These are phyloP conservation scores for Penicillium sp. DNA, from an alignment of 2,329 filamentous ascomycete species.

Conservation along the genomic window DNA sequence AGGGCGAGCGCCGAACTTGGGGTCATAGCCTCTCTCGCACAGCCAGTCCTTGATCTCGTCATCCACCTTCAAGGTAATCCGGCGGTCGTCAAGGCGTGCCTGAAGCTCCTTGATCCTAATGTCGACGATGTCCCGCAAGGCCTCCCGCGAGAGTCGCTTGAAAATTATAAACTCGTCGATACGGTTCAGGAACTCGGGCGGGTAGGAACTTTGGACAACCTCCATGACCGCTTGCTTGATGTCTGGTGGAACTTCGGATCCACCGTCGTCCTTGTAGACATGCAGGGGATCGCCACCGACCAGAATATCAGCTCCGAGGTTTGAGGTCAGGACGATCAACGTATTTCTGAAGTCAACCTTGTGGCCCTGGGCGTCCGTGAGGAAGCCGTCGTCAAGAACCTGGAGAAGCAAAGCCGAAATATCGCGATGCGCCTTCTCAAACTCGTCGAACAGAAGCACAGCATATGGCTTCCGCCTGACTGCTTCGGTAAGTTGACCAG, in stretches of 20 bases:
- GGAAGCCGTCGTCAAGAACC: conserved; percentile 91
- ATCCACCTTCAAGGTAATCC: conserved; percentile 70
- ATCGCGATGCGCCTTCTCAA: conserved; percentile 94
- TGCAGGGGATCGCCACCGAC: conserved; percentile 67
- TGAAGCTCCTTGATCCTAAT: conserved; percentile 85
- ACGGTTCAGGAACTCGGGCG: conserved; percentile 93
- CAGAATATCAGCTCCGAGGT: conserved; percentile 87
- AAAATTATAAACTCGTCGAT: conserved; percentile 98
- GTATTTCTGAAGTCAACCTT: conserved; percentile 97
- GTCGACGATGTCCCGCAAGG: conserved; percentile 87
- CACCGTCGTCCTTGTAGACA: conserved; percentile 57
- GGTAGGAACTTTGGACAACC: conserved; percentile 67
- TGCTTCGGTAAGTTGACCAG: conserved; percentile 91
- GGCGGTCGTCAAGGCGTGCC: conserved; percentile 72
- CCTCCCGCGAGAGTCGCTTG: conserved; percentile 72
- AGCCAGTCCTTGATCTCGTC: conserved; percentile 77
- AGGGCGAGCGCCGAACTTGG: conserved; percentile 83
- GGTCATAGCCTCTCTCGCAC: conserved; percentile 83
- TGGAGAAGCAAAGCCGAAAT: conserved; percentile 89
- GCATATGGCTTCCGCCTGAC: conserved; percentile 93
- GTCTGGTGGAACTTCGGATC: conserved; percentile 66
- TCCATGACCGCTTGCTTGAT: conserved; percentile 82
- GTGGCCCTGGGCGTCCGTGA: conserved; percentile 92
- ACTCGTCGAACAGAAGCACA: conserved; percentile 92
- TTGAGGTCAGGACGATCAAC: conserved; percentile 92